Evolutionary conservation across 2,329 filamentous ascomycete genomes (phyloP), one percentile per base, ranked within the genome.

Genomic region (Fusarium luffae): DNA sequence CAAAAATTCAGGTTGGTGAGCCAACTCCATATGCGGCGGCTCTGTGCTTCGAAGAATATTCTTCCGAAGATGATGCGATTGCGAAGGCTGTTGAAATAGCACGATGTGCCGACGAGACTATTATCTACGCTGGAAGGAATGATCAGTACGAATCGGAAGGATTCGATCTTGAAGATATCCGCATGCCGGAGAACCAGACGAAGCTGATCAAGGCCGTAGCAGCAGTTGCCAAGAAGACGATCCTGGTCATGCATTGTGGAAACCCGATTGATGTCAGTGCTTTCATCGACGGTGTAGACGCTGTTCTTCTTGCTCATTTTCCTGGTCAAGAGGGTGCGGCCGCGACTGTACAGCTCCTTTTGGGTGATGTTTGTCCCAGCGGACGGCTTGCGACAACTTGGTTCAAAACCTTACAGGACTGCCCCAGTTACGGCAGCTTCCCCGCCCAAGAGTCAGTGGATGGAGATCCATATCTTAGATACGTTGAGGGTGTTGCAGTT

Each of bases 111-210:
- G 61, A 66, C 11, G 21, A 30, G 5, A 55, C 64, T 34, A 30
- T 68, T 7, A 57, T 70, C 13, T 70, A 70, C 19, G 64, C 65
- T 4, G 67, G 67, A 3, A 52, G 67, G 18, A 70, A 63, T 5
- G 60, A 70, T 11, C 67, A 70, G 19, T 61, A 66, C 28, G 65
- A 70, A 25, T 70, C 61, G 1, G 67, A 70, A 21, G 67, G 67
- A 4, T 70, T 68, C 14, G 67, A 68, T 10, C 47, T 70, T 16
- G 65, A 66, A 3, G 47, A 56, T 7, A 70, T 60, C 18, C 48
- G 40, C n/a, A 50, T 66, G 23, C 58, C 61, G 2, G 59, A 67
- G 13, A 70, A 60, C 30, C 65, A 70, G 34, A 23, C 44, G 4
- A 41, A 28, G 19, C 21, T 70, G 34, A 66, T 70, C 43, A 70